Evolutionary conservation across 2,329 filamentous ascomycete species (phyloP), one percentile per base, ranked within the genome.

Genomic region (Neoarthrinium moseri): DNA sequence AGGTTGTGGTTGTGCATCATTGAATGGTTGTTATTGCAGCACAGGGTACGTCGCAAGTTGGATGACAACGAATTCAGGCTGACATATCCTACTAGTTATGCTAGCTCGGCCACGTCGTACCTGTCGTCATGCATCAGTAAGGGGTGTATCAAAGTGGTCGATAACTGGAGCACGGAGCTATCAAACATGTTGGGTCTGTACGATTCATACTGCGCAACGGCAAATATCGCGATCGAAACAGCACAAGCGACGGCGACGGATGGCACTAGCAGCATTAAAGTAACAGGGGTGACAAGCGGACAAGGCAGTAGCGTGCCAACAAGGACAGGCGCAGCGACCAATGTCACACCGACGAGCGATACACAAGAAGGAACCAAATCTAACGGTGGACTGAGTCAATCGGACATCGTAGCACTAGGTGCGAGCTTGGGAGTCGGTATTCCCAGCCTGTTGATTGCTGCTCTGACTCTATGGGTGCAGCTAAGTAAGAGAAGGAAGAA

Each of bases 371-470:
- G 20, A 38, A 44, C 18, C 6, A 32, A 12, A 23, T 18, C 20
- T 13, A n/a, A n/a, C n/a, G 37, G 29, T 10, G 55, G 58, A 4
- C 33, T 59, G 8, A 60, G 54, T 44, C 49, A 56, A 33, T 59
- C 54, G 6, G 54, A 59, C 7, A 51, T 52, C 7, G 52, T 60
- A 6, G 58, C 56, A 1, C 45, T 60, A 23, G 58, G 57, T 4
- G 56, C 58, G 8, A 56, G 54, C 18, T 46, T 56, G 38, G 56
- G 56, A 13, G 45, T 65, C 21, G 62, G 58, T 2, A 53, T 61
- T 26, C 54, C 53, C 61, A 73, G 42, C 55, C 69, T 45, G 65
- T 61, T 35, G 49, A 60, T 52, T 21, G 72, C 40, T 61, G 40
- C 41, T 30, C 30, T 52, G 34, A 53, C 52, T 35, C 43, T 55